Base-by-base conservation (phyloP, 2,329 filamentous ascomycete species). In the Emmonsia crescens region DNA sequence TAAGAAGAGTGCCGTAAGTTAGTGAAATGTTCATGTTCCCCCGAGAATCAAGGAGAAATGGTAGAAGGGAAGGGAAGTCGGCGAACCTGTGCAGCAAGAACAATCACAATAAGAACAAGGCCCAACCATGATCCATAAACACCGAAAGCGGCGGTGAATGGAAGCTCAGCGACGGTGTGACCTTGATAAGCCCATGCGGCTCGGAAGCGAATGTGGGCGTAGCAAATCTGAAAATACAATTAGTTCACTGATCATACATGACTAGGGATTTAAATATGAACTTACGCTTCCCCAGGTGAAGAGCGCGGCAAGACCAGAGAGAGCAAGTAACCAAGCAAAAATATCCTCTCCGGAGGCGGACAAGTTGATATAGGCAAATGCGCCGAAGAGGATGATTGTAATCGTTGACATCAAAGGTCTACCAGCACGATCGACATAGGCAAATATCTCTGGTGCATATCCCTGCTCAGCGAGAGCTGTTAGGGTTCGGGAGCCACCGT, bases 171-270 rank as follows among this genome's bases (percentile, higher is more conserved):
- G 5, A 86, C 70, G 3, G 76, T 78, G 67, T 83, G 83, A 24
- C 84, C 84, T 62, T 85, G 79, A 14, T 73, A 69, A 27, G 70
- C 72, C 85, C 85, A 88, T 0, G 84, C 85, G 4, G 69, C 65
- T 44, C 85, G 84, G 80, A 87, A 88, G 24, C 86, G 84, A 69
- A 89, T 87, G 68, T 89, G 87, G 2, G 84, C 80, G 21, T 85
- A 71, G 70, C 84, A 86, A 67, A 88, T 86, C 64, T 65, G 61
- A 24, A 4, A 16, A 21, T 29, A 38, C 12, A 1, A 21, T 38
- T 61, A 49, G 31, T 38, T 38, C 19, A 19, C 5, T 6, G 9
- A 55, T 51, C 27, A 42, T 44, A 14, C 8, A 57, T 19, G 16
- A 5, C 16, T n/a, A 16, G 14, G 16, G 14, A 24, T 27, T 31